phyloP scores from a whole-genome alignment of 1,284 basidiomycete species.

The Rugosomyces carneus region DNA sequence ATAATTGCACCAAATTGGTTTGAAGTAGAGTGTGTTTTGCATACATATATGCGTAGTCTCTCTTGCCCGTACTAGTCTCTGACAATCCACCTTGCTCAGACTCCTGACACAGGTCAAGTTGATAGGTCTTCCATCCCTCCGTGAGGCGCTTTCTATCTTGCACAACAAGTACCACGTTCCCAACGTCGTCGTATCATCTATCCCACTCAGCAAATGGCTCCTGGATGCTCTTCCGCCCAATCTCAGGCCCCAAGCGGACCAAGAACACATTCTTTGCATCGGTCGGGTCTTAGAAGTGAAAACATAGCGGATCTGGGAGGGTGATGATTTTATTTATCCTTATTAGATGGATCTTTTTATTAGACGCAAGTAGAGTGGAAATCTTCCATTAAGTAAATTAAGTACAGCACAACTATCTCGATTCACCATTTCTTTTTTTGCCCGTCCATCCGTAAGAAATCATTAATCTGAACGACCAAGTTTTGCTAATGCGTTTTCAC shows the following conservation, averaged over 20 bases:
- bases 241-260: slow-evolving; percentile 30
- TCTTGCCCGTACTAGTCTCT: too few relatives aligned
- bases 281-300: too few relatives aligned
- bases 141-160: slow-evolving; percentile 63
- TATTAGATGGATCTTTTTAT: too few relatives aligned
- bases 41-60: too few relatives aligned
- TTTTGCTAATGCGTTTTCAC: slow-evolving; percentile 77
- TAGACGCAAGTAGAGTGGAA: background rate
- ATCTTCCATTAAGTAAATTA: background rate
- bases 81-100: too few relatives aligned
- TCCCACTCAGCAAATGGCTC: slow-evolving; percentile 61
- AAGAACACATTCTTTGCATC: slow-evolving; percentile 70
- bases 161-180: slow-evolving; percentile 74
- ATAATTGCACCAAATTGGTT: slow-evolving; percentile 99
- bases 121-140: slow-evolving; percentile 59
- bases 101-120: slow-evolving; percentile 71
- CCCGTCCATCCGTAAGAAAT: background rate
- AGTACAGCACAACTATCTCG: background rate
- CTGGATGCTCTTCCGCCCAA: slow-evolving; percentile 39
- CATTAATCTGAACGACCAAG: slow-evolving; percentile 55
- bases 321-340: too few relatives aligned
- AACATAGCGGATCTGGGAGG: too few relatives aligned
- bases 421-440: background rate
- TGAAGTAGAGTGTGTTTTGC: slow-evolving; percentile 89
- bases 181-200: slow-evolving; percentile 90